Conservation (phyloP, 179 eudicot species). For the Pouteria campechiana region DNA sequence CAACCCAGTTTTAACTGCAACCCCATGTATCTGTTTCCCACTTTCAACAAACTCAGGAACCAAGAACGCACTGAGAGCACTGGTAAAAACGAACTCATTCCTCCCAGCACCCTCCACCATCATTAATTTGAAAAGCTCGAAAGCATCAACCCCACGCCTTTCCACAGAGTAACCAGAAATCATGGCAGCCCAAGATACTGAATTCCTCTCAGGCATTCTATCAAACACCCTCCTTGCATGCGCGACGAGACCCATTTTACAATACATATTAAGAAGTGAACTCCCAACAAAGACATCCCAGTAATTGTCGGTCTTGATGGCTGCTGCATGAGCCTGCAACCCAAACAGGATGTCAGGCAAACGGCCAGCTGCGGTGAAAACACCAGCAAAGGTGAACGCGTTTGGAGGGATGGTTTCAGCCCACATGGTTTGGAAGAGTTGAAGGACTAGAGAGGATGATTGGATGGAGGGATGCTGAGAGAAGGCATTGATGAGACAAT, state of each 20-base stretch:
- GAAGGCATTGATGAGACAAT: slow-evolving; percentile 36
- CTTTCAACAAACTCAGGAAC: slow-evolving; percentile 14
- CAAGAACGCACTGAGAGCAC: slow-evolving; percentile 42
- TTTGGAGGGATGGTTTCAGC: slow-evolving; percentile 22
- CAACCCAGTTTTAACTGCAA: slow-evolving; percentile 32
- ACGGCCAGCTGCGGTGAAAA: slow-evolving; percentile 27
- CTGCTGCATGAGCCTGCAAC: slow-evolving; percentile 34
- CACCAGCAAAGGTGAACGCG: slow-evolving; percentile 37
- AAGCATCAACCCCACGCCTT: slow-evolving; percentile 29
- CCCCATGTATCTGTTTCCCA: slow-evolving; percentile 48
- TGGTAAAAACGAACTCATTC: slow-evolving; percentile 43
- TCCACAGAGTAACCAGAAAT: slow-evolving; percentile 41
- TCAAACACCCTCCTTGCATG: slow-evolving; percentile 48
- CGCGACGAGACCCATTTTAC: slow-evolving; percentile 25
- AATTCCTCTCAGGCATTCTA: slow-evolving; percentile 38
- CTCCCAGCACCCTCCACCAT: slow-evolving; percentile 21
- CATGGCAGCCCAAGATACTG: slow-evolving; percentile 52
- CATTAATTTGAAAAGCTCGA: slow-evolving; percentile 30
- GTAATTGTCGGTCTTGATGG: slow-evolving; percentile 21
- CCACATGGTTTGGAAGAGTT: slow-evolving; percentile 28
- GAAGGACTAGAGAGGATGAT: slow-evolving; percentile 16
- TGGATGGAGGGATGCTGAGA: slow-evolving; percentile 13
- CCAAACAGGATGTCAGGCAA: slow-evolving; percentile 19
- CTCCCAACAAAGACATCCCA: slow-evolving; percentile 47
- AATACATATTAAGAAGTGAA: slow-evolving; percentile 34